Evolutionary conservation across 1,139 yeast genomes (phyloP).

Genomic region (Wickerhamiella pararugosa): DNA sequence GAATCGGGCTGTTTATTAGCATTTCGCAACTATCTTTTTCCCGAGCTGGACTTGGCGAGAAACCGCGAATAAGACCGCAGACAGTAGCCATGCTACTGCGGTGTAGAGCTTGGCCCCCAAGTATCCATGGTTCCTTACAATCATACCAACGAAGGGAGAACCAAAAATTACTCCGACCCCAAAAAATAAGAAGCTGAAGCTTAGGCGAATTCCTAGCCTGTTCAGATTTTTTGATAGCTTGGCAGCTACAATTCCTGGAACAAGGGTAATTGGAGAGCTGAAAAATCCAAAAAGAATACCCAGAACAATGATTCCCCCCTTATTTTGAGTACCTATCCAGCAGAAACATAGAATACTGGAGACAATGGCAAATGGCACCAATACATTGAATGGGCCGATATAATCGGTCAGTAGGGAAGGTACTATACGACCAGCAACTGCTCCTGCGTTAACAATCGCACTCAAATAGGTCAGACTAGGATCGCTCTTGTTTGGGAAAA

Average conservation of each 20-base stretch:
- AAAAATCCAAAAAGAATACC: slow-evolving; percentile 36
- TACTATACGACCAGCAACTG: slow-evolving; percentile 35
- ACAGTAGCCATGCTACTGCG: background rate
- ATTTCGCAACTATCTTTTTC: background rate
- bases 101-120: slow-evolving; percentile 11
- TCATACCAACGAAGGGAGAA: slow-evolving; percentile 37
- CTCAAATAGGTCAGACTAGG: slow-evolving; percentile 20
- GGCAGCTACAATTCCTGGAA: slow-evolving; percentile 30
- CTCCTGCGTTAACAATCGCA: slow-evolving; percentile 36
- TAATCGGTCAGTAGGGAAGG: slow-evolving; percentile 35
- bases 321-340: slow-evolving; percentile 27
- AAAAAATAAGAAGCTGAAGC: slow-evolving; percentile 44
- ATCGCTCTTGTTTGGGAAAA: slow-evolving; percentile 2
- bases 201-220: slow-evolving; percentile 33
- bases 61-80: background rate
- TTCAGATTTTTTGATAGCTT: slow-evolving; percentile 37
- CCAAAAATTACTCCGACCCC: slow-evolving; percentile 38
- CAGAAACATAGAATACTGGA: slow-evolving; percentile 20
- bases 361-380: slow-evolving; percentile 21
- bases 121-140: slow-evolving; percentile 15
- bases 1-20: too few relatives aligned
- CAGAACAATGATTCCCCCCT: slow-evolving; percentile 13
- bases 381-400: slow-evolving; percentile 33
- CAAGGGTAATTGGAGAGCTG: slow-evolving; percentile 31
- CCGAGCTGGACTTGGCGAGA: background rate